Percentiles rank a stretch among this genome's conserved stretches.
Conservation (phyloP, 208 protist species). For the Crithidia sp. region DNA sequence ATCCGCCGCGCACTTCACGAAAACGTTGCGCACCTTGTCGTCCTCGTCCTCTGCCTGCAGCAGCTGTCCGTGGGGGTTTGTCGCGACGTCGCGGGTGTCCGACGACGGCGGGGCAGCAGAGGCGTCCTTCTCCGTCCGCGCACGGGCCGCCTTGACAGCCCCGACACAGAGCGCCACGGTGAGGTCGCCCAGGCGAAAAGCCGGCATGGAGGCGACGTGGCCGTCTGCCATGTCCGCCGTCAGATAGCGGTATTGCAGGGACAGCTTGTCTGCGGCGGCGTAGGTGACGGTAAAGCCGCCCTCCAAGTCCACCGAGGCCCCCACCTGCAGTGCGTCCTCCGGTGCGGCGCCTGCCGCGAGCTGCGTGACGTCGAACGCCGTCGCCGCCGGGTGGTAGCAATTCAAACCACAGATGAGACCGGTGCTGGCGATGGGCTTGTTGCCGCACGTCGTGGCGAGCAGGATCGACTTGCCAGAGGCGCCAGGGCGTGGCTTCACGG, state of each 20-base stretch:
- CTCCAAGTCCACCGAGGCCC: constrained; percentile 30
- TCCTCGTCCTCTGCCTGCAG: constrained; percentile 11
- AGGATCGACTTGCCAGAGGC: constrained; percentile 73
- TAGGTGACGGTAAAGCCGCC: constrained; percentile 52
- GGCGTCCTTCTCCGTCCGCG: constrained; percentile 18
- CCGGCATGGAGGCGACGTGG: constrained; percentile 27
- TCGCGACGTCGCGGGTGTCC: not conserved
- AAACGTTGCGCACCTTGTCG: constrained; percentile 46
- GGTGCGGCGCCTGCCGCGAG: constrained; percentile 27
- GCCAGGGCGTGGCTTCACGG: constrained; percentile 44
- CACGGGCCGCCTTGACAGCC: constrained; percentile 32
- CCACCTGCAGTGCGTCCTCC: constrained; percentile 25
- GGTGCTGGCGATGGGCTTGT: constrained; percentile 70
- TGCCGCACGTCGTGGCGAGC: constrained; percentile 69
- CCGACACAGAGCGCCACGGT: constrained; percentile 33
- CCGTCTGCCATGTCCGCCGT: constrained; percentile 21
- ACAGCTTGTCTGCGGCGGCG: constrained; percentile 11
- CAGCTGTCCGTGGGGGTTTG: not conserved
- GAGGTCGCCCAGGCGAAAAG: constrained; percentile 29
- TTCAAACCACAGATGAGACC: constrained; percentile 77
- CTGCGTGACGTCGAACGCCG: constrained; percentile 38
- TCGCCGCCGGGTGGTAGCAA: constrained; percentile 52
- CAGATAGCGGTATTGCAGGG: constrained; percentile 18
- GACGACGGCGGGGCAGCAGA: not conserved
- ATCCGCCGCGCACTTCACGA: constrained; percentile 15